phyloP scores from a whole-genome alignment of 306 rosid species.

The Begonia masoniana region DNA sequence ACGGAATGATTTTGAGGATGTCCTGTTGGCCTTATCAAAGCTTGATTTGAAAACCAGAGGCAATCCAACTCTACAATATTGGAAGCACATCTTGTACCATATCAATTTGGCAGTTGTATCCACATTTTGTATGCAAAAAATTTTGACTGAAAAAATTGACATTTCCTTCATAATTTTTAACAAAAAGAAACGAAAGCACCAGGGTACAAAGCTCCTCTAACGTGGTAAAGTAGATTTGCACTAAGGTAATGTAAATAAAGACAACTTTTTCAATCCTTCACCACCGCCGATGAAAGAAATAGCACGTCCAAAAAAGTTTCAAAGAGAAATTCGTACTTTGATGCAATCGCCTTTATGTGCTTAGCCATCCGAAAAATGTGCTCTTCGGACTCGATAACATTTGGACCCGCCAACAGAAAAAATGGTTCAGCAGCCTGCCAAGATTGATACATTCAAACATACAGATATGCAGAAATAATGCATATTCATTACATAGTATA shows the following conservation, averaged over 20 bases:
- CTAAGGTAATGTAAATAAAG: not conserved
- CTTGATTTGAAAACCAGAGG: slow-evolving; percentile 93
- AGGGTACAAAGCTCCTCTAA: not conserved
- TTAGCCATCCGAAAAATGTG: slow-evolving; percentile 73
- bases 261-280: not conserved
- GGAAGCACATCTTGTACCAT: slow-evolving; percentile 2
- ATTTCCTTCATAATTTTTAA: not conserved
- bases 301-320: not conserved
- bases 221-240: not conserved
- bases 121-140: not conserved
- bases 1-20: slow-evolving; percentile 88
- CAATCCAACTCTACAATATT: slow-evolving; percentile 63
- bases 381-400: slow-evolving; percentile 92
- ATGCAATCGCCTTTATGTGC: slow-evolving; percentile 47
- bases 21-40: slow-evolving; percentile 93
- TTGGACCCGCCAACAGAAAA: slow-evolving; percentile 86
- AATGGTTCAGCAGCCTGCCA: slow-evolving; percentile 70
- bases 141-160: not conserved
- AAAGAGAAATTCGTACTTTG: slow-evolving; percentile 37
- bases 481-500: not conserved
- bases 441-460: slow-evolving; percentile 14
- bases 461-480: slow-evolving; percentile 1
- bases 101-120: not conserved
- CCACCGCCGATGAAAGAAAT: not conserved
- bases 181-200: not conserved